Percentiles rank a stretch among this genome's conserved stretches.
These are phyloP conservation scores for Abelmoschus esculentus DNA, from an alignment of 345 rosid species.

Conservation along the genomic window DNA sequence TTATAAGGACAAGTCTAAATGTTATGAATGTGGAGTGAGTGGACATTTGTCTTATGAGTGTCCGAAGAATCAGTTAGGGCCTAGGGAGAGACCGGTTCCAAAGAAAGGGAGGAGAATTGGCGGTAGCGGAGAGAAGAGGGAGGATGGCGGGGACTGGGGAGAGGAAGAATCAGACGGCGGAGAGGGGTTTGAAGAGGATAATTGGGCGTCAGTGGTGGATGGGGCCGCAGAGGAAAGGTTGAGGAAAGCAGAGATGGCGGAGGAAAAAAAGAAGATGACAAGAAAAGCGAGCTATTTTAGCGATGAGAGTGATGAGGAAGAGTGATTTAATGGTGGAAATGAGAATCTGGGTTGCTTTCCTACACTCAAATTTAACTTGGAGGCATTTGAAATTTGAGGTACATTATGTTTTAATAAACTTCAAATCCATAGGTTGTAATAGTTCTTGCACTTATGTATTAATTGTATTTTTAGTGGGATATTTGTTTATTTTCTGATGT, in stretches of 20 bases:
- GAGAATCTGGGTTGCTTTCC: neutral
- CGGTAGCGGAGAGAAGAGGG: constrained; percentile 28
- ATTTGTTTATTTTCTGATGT: no score
- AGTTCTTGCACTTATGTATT: neutral
- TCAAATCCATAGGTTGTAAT: neutral
- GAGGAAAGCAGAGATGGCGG: constrained; percentile 33
- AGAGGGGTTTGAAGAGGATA: constrained; percentile 65
- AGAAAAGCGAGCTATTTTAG: constrained; percentile 81
- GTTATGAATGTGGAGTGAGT: constrained; percentile 80
- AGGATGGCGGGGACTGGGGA: constrained; percentile 17
- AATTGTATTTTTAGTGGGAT: no score
- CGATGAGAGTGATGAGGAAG: constrained; percentile 90
- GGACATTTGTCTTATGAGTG: constrained; percentile 98
- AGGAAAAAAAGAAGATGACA: constrained; percentile 26
- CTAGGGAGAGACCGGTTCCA: constrained; percentile 76
- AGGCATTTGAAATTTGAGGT: neutral
- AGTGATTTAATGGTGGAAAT: constrained; percentile 14
- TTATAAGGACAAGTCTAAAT: constrained; percentile 72
- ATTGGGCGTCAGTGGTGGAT: constrained; percentile 94
- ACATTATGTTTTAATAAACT: neutral
- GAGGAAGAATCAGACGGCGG: constrained; percentile 22
- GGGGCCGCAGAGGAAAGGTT: constrained; percentile 68
- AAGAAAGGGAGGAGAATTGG: constrained; percentile 40
- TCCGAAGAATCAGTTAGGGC: constrained; percentile 74
- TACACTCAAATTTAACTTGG: neutral